Percentiles rank a stretch among this genome's conserved stretches.
These are phyloP conservation scores for Globomyces pollinis-pini DNA, from an alignment of 192 early-diverging fungal genomes.

Conservation along the genomic window DNA sequence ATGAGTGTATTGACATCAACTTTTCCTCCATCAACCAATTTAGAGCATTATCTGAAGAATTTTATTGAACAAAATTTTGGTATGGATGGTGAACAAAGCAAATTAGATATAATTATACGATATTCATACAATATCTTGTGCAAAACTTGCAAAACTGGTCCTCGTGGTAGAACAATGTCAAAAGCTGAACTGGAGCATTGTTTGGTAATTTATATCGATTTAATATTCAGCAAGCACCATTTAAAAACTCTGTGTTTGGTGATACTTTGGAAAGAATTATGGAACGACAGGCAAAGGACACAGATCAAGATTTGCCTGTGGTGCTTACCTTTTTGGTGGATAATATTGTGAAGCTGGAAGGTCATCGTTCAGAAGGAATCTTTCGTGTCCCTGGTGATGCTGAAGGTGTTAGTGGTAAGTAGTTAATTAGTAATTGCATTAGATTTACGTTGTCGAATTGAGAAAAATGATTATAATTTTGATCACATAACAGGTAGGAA, in stretches of 20 bases:
- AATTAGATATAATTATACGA: constrained; percentile 24
- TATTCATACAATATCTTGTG: constrained; percentile 48
- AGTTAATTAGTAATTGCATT: background rate
- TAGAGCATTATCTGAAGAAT: constrained; percentile 73
- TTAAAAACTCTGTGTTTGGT: constrained; percentile 82
- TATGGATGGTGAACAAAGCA: constrained; percentile 19
- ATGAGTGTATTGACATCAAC: constrained; percentile 72
- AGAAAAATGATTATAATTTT: constrained; percentile 70
- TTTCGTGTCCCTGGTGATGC: constrained; percentile 93
- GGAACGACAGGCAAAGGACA: constrained; percentile 32
- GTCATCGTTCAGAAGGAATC: constrained; percentile 80
- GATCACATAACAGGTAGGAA: constrained; percentile 52
- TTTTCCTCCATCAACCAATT: constrained; percentile 85
- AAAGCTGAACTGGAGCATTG: constrained; percentile 63
- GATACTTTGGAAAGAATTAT: constrained; percentile 83
- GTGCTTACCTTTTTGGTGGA: constrained; percentile 75
- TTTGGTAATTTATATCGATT: constrained; percentile 16
- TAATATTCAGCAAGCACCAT: constrained; percentile 64
- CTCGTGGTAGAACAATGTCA: constrained; percentile 68
- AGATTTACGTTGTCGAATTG: constrained; percentile 71
- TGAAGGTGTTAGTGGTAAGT: constrained; percentile 74
- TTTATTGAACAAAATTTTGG: constrained; percentile 63
- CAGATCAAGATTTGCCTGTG: constrained; percentile 58
- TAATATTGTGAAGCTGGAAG: constrained; percentile 66
- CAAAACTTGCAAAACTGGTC: constrained; percentile 66